Conservation (phyloP, 371 early-diverging fungal species). For the Mucor lusitanicus region DNA sequence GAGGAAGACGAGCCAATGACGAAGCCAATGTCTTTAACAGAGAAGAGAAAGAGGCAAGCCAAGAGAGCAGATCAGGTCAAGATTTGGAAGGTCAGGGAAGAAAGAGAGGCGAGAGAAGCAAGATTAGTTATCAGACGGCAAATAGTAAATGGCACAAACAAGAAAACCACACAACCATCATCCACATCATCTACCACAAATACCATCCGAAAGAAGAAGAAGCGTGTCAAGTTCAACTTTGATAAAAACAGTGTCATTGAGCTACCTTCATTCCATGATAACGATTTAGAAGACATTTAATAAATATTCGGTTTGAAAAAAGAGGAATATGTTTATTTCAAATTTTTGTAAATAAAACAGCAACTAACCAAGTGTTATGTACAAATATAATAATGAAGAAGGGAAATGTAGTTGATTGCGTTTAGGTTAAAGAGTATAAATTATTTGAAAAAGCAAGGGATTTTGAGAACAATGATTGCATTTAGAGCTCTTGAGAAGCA, state of each 20-base stretch:
- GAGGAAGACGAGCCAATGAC: conserved; percentile 29
- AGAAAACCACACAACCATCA: background rate
- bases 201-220: conserved; percentile 11
- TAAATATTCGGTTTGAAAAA: background rate
- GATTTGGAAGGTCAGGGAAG: conserved; percentile 47
- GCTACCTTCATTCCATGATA: conserved; percentile 7
- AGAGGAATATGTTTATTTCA: background rate
- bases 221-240: conserved; percentile 42
- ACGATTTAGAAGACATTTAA: background rate
- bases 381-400: background rate
- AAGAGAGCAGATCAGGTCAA: conserved; percentile 46
- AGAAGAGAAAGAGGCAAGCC: conserved; percentile 38
- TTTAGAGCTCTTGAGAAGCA: conserved; percentile 54
- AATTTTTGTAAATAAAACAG: conserved; percentile 1
- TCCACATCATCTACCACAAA: background rate
- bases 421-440: background rate
- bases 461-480: background rate
- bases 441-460: background rate
- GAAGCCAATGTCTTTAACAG: conserved; percentile 31
- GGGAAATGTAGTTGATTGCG: background rate
- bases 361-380: background rate
- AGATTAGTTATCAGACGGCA: conserved; percentile 27
- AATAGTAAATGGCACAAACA: conserved; percentile 13
- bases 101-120: conserved; percentile 42
- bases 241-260: conserved; percentile 36